These are phyloP conservation scores for Phaeosphaeriaceae sp. DNA, from an alignment of 2,329 filamentous ascomycete genomes.

Conservation along the genomic window DNA sequence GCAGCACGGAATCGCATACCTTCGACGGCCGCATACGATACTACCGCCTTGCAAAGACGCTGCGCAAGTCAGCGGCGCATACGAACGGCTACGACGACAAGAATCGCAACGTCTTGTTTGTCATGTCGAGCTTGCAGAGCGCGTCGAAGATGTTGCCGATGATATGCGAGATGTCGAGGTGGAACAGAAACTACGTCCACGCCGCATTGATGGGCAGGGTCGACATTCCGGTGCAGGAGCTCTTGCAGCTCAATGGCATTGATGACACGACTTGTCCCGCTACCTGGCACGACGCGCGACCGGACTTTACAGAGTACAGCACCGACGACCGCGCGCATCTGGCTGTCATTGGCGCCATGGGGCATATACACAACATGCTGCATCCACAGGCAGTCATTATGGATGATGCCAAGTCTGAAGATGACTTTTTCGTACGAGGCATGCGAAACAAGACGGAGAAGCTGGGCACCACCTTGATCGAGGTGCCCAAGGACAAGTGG, in stretches of 20 bases:
- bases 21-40: constrained; percentile 77
- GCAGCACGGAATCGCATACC: constrained; percentile 25
- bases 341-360: constrained; percentile 69
- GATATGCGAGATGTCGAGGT: constrained; percentile 82
- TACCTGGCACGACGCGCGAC: constrained; percentile 74
- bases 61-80: constrained; percentile 63
- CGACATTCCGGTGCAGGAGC: constrained; percentile 70
- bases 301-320: constrained; percentile 74
- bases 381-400: constrained; percentile 79
- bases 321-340: constrained; percentile 72
- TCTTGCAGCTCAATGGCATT: constrained; percentile 82
- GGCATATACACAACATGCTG: constrained; percentile 75
- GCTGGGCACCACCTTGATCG: constrained; percentile 70
- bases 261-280: constrained; percentile 70
- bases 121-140: constrained; percentile 76
- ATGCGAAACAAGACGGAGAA: constrained; percentile 63
- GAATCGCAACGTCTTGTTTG: constrained; percentile 80
- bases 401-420: constrained; percentile 72
- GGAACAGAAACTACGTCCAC: constrained; percentile 77
- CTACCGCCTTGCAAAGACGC: constrained; percentile 66
- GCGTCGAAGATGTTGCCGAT: constrained; percentile 76
- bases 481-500: constrained; percentile 70
- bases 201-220: constrained; percentile 79
- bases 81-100: constrained; percentile 59
- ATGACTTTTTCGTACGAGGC: constrained; percentile 69